Evolutionary conservation across 2,329 filamentous ascomycete species (phyloP), one percentile per base, ranked within the genome.

Genomic region (Metarhizium sp.): DNA sequence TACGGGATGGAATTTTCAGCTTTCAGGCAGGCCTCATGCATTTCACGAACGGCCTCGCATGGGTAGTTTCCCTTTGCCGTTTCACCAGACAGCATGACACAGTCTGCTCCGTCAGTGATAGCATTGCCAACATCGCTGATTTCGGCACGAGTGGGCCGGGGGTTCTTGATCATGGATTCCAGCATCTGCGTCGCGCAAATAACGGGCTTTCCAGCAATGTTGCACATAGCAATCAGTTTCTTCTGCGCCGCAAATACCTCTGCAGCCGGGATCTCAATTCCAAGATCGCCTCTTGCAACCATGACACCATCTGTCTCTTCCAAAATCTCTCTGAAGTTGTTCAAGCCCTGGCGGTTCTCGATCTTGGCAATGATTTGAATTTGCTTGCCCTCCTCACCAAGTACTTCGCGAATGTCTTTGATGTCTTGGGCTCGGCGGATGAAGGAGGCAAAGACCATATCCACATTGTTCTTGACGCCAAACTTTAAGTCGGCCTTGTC

Each of bases 151-250:
- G 94, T 99, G 52, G 94, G 94, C 60, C 94, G 90, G 63, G 94
- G 94, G 81, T 99, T 99, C 83, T 96, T 96, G 75, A 96, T 99
- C 94, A 99, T 99, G 61, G 91, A 96, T 84, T 99, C 94, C 64
- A 99, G 84, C 94, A 99, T 99, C 81, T 99, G 94, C 45, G 94
- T 99, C 58, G 94, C 94, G 76, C 92, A 97, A 73, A 99, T 96
- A 73, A 92, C 92, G 64, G 94, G 94, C 84, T 99, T 99, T 75
- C 94, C 94, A 64, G 91, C 92, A 70, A 96, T 86, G 81, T 99
- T 99, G 85, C 94, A 99, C 86, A 97, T 97, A 76, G 94, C 92
- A 75, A 99, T 99, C 84, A 99, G 92, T 90, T 99, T 99, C 88
- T 99, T 99, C 82, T 99, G 94, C 56, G 94, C 94, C 64, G 95